Evolutionary conservation across 2,329 filamentous ascomycete species (phyloP), one percentile per base, ranked within the genome.

Genomic region (Cladophialophora bantiana): DNA sequence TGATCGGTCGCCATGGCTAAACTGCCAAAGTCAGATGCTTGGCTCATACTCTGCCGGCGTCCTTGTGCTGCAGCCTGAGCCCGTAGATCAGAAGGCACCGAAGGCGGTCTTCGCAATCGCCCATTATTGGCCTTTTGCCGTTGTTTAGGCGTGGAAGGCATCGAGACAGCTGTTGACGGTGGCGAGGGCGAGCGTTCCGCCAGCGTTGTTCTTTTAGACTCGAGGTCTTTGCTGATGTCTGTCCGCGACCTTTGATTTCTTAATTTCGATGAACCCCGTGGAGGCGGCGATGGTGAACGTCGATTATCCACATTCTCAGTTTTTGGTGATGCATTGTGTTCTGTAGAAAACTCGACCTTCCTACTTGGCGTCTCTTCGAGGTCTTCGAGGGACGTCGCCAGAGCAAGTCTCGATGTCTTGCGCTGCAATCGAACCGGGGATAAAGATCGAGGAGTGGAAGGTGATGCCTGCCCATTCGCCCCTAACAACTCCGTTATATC

Each of bases 401-500:
- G 18, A 86, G 74, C 70, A 54, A 83, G 79, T 67, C 84, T 83
- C 2, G 87, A 88, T 2, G 82, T 73, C 71, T 85, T 85, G 70
- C 83, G 86, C 32, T 82, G 83, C n/a, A 88, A 71, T 54, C 83
- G 81, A 5, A 83, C 83, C 0, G 86, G 80, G 15, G 81, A 83
- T 40, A 77, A 79, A 5, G 80, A 78, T 4, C 76, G 78, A 3
- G 78, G 78, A 4, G 79, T 79, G 13, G 80, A 77, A 4, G 79
- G 81, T 15, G 76, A 75, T n/a, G 77, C 73, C 4, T 82, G 78
- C 26, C 77, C 78, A n/a, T 82, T 80, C 18, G 82, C 80, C 61
- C 83, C 80, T 69, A 86, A 83, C 61, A 96, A 94, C 68, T 94
- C 92, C 7, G 93, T 91, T 48, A 98, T 82, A 74, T 98, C 94